Evolutionary conservation across 139 green algal species (phyloP).

Genomic region (Diplosphaera chodatii): DNA sequence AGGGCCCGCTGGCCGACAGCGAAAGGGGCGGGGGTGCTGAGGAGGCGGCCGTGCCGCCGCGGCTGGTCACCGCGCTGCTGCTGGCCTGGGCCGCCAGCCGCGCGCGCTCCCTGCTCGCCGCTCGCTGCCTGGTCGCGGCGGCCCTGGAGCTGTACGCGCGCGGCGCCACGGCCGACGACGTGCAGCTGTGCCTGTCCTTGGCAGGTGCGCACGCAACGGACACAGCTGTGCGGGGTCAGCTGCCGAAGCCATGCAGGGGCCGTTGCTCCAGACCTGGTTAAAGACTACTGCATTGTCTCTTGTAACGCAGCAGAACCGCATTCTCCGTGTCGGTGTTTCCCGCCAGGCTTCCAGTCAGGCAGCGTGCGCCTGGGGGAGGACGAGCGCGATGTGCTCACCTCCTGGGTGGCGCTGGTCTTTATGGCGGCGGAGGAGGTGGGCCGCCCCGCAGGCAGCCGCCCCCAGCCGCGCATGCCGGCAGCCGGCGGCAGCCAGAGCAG

Average conservation of each 20-base stretch:
- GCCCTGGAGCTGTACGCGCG: constrained; percentile 16
- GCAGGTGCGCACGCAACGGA: too few species aligned
- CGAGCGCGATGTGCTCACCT: constrained; percentile 45
- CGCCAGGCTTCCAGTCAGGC: constrained; percentile 11
- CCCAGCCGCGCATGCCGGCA: too few species aligned
- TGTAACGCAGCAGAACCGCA: too few species aligned
- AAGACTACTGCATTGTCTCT: too few species aligned
- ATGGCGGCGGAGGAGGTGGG: constrained; percentile 50
- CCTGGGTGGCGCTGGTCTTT: constrained; percentile 52
- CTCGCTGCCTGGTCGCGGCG: constrained; percentile 32
- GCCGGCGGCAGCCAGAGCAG: too few species aligned
- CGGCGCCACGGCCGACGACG: constrained; percentile 27
- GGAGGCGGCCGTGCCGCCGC: background rate
- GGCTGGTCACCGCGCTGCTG: constrained; percentile 27
- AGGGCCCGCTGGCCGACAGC: too few species aligned
- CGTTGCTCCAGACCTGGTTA: too few species aligned
- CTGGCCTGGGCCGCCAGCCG: constrained; percentile 42
- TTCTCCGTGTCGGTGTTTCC: background rate
- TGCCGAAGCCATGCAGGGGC: too few species aligned
- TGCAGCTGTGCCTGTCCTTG: constrained; percentile 23
- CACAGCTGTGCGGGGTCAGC: too few species aligned
- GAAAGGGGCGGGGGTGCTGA: background rate
- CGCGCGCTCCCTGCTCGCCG: constrained; percentile 46
- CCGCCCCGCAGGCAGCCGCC: too few species aligned
- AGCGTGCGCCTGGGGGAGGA: constrained; percentile 12